Evolutionary conservation across 2,329 filamentous ascomycete genomes (phyloP), one percentile per base, ranked within the genome.

Genomic region (Fusarium caatingaense): DNA sequence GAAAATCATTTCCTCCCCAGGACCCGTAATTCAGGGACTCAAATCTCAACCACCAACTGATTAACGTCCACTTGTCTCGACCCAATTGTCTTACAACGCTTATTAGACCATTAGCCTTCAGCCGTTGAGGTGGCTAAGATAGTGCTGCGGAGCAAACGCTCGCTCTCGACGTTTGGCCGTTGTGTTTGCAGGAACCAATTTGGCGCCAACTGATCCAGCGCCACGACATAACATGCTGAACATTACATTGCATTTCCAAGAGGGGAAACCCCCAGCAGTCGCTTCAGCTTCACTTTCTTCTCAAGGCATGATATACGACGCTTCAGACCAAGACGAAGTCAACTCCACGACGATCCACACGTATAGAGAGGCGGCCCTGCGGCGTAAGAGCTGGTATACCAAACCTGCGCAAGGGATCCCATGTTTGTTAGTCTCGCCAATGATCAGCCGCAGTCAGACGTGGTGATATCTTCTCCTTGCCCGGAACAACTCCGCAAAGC

Each of bases 321-420:
- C 59, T 47, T 60, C 44, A 60, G 27, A 49, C 47, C 57, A 65
- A 46, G 45, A 55, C 48, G 45, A 71, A 69, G 56, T 57, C 54
- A 50, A 65, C 61, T 58, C 56, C 59, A 71, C 58, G 73, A 58
- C 42, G 72, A 75, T 69, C 50, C 63, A 64, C 62, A 64, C 57
- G 63, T 51, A 59, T 60, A 53, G 60, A 69, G 51, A 72, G 64
- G 63, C 60, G 64, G 49, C 53, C 20, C 47, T 51, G 58, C 47
- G 57, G 59, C 55, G 56, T 37, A 50, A 37, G 48, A 56, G 30
- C 34, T 30, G 46, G 54, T 60, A 62, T 56, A 68, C 48, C 27
- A 27, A 51, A 15, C 11, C 8, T 20, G 44, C 68, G 73, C 72
- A 73, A 74, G 73, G 66, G 71, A 71, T 46, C 56, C 48, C 50